Percentiles rank a stretch among this genome's conserved stretches.
Conservation (phyloP, 2,329 filamentous ascomycete species). For the Nectriaceae sp. region DNA sequence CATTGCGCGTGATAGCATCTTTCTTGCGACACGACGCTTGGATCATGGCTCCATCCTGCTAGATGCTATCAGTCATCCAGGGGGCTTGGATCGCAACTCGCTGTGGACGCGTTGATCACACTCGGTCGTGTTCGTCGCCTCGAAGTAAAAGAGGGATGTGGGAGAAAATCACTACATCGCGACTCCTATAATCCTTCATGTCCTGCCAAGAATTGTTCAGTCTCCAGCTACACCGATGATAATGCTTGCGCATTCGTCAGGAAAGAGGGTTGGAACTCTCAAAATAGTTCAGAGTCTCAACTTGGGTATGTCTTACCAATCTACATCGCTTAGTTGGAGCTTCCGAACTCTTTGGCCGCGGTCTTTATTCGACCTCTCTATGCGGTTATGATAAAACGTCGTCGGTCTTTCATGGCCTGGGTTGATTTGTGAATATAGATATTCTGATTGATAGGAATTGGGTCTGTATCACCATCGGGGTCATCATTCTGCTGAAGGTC, state of each 20-base stretch:
- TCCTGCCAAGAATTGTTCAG: conserved; percentile 11
- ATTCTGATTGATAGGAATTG: conserved; percentile 14
- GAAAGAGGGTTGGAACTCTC: too few species aligned
- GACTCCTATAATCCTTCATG: conserved; percentile 9
- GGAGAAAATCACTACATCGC: conserved; percentile 2
- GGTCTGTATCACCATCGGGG: conserved; percentile 64
- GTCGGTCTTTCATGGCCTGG: conserved; percentile 52
- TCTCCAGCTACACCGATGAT: conserved; percentile 10
- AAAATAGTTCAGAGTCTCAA: conserved; percentile 5
- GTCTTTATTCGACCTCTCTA: conserved; percentile 60
- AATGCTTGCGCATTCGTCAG: too few species aligned
- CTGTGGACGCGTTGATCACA: background rate
- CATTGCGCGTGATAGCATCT: too few species aligned
- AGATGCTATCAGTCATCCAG: background rate
- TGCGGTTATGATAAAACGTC: conserved; percentile 54
- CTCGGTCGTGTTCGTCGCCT: background rate
- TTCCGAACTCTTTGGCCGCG: conserved; percentile 84
- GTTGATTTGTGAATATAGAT: conserved; percentile 52
- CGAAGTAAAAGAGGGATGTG: conserved; percentile 2
- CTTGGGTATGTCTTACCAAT: conserved; percentile 69
- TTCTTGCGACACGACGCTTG: conserved; percentile 2
- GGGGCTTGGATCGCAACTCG: background rate
- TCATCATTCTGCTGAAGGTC: conserved; percentile 86
- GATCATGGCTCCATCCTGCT: background rate
- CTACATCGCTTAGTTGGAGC: conserved; percentile 92